phyloP scores from a whole-genome alignment of 306 rosid species.

The Lablab purpureus region DNA sequence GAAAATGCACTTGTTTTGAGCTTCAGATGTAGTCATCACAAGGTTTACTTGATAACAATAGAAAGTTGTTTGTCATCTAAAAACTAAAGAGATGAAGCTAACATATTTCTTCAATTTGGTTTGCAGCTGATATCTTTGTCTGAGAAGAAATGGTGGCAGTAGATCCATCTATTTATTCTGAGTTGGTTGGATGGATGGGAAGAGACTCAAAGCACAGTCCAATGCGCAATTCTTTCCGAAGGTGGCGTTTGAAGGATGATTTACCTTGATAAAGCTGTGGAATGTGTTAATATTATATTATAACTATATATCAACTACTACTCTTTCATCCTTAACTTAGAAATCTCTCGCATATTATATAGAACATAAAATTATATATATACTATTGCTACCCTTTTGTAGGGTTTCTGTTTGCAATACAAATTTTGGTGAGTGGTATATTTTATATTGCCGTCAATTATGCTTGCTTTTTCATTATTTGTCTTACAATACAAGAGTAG shows the following conservation, averaged over 20 bases:
- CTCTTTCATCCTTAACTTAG: slow-evolving; percentile 37
- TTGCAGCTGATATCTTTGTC: slow-evolving; percentile 85
- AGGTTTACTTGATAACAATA: neutral
- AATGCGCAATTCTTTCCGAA: slow-evolving; percentile 23
- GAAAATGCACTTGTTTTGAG: slow-evolving; percentile 22
- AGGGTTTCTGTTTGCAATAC: slow-evolving; percentile 45
- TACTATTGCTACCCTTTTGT: slow-evolving; percentile 46
- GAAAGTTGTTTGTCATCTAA: slow-evolving; percentile 3
- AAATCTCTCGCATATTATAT: slow-evolving; percentile 40
- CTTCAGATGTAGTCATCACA: neutral
- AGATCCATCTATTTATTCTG: slow-evolving; percentile 9
- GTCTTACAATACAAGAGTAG: neutral
- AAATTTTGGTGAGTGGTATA: slow-evolving; percentile 51
- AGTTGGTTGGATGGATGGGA: slow-evolving; percentile 15
- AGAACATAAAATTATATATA: slow-evolving; percentile 35
- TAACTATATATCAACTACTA: slow-evolving; percentile 21
- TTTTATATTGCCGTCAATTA: slow-evolving; percentile 12
- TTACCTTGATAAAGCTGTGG: slow-evolving; percentile 40
- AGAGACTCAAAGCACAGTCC: slow-evolving; percentile 39
- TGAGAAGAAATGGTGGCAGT: slow-evolving; percentile 77
- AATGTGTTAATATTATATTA: slow-evolving; percentile 49
- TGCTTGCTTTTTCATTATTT: slow-evolving; percentile 19
- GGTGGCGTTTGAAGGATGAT: slow-evolving; percentile 40
- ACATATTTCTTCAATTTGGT: slow-evolving; percentile 47
- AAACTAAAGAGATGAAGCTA: slow-evolving; percentile 23